Evolutionary conservation across 2,329 filamentous ascomycete species (phyloP).

Genomic region (Acarospora socialis): DNA sequence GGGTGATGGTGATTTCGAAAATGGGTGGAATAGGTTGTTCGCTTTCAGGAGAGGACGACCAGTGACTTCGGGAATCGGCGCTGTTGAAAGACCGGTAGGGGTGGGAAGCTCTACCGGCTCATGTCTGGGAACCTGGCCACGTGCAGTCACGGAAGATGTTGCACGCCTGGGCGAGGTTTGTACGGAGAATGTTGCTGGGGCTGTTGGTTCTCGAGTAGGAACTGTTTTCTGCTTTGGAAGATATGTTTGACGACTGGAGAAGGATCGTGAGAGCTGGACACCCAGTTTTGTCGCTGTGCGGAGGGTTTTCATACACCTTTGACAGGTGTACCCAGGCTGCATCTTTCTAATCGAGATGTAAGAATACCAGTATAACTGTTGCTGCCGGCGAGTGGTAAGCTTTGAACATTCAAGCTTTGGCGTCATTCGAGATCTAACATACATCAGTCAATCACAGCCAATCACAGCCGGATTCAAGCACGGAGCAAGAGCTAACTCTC

Average conservation of each 20-base stretch:
- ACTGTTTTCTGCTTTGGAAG: too few relatives aligned
- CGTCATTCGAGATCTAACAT: too few relatives aligned
- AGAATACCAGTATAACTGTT: too few relatives aligned
- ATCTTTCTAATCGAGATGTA: too few relatives aligned
- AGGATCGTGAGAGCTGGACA: too few relatives aligned
- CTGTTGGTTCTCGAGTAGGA: not conserved
- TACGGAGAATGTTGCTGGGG: not conserved
- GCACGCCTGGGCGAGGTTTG: not conserved
- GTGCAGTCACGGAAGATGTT: conserved; percentile 1
- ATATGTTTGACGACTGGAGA: too few relatives aligned
- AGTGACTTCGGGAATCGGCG: conserved; percentile 2
- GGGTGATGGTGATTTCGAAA: conserved; percentile 74
- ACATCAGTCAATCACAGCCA: too few relatives aligned
- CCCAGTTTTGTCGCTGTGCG: conserved; percentile 11
- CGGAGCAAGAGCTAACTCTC: too few relatives aligned
- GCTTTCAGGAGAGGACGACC: conserved; percentile 40
- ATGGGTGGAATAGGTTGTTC: conserved; percentile 86
- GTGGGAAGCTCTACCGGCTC: conserved; percentile 6
- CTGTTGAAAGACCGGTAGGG: conserved; percentile 1
- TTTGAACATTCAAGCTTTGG: too few relatives aligned
- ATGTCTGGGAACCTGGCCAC: conserved; percentile 1
- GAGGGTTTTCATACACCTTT: conserved; percentile 23
- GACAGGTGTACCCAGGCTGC: conserved; percentile 28
- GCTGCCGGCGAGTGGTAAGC: too few relatives aligned
- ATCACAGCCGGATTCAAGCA: too few relatives aligned